Evolutionary conservation across 495 filamentous ascomycete species (phyloP), one percentile per base, ranked within the genome.

Genomic region (Annulohypoxylon maeteangense): DNA sequence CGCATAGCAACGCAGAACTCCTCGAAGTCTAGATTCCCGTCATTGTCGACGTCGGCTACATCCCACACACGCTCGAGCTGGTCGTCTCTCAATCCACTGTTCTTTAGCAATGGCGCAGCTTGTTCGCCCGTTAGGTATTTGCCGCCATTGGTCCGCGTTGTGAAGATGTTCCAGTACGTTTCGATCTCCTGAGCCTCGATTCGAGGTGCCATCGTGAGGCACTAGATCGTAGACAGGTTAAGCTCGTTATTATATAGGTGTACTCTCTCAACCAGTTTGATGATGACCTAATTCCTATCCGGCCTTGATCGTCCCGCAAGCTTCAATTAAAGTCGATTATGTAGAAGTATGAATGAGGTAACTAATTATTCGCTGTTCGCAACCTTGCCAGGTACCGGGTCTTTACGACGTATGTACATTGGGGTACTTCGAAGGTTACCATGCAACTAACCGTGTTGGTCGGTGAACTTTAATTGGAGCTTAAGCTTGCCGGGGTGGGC

Each of bases 1-100:
- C 95, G 86, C 96, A 99, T 98, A 23, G 95, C 95, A 50, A 99
- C 95, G 77, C 95, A 99, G 78, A 99, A 99, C 83, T 99, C 95
- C 81, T 98, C 95, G 82, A 99, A 99, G 82, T 99, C 95, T 32
- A 99, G 81, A 78, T 94, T 96, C 38, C 95, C 95, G 82, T 99
- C 95, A 70, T 91, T 92, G 78, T 99, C 95, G 56, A 99, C 93
- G 79, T 99, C 95, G 56, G 95, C 92, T 64, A 99, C 87, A 79
- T 99, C 95, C 95, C 95, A 99, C 70, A 99, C 92, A 77, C 91
- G 90, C 80, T 97, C 96, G 7, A 99, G 90, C 82, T 99, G 93
- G 66, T 96, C 93, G 84, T 98, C 94, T 61, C 90, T 88, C 67
- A 99, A 87, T 27, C 92, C 92, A 73, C 90, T 93, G 87, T 99